These are phyloP conservation scores for Lecanicillium sp. DNA, from an alignment of 2,329 filamentous ascomycete species.

Conservation along the genomic window DNA sequence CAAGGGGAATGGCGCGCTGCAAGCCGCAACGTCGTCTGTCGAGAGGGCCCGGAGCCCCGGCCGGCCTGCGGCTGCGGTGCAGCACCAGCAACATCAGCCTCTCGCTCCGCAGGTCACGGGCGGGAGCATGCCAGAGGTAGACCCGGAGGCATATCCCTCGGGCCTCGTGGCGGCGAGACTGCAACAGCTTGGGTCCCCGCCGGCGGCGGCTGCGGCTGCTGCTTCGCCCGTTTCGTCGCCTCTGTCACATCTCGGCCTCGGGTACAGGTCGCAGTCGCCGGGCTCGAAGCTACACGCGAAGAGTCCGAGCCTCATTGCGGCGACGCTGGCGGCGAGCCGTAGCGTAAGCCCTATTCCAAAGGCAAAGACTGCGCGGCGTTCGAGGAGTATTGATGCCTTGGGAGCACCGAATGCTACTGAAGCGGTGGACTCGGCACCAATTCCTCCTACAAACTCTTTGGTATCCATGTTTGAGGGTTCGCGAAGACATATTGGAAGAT, in stretches of 20 bases:
- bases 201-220: slow-evolving; percentile 2
- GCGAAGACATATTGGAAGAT: too few relatives aligned
- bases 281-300: slow-evolving; percentile 27
- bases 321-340: slow-evolving; percentile 51
- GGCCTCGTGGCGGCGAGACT: slow-evolving; percentile 15
- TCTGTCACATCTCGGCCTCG: background rate
- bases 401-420: slow-evolving; percentile 19
- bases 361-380: slow-evolving; percentile 17
- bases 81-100: slow-evolving; percentile 2
- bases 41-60: slow-evolving; percentile 8
- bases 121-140: slow-evolving; percentile 20
- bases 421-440: slow-evolving; percentile 43
- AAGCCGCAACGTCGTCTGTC: slow-evolving; percentile 33
- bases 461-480: slow-evolving; percentile 58
- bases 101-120: slow-evolving; percentile 22
- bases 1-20: slow-evolving; percentile 31
- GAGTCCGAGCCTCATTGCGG: slow-evolving; percentile 48
- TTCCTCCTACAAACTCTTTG: slow-evolving; percentile 55
- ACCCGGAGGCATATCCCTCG: slow-evolving; percentile 10
- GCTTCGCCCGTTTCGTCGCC: slow-evolving; percentile 9
- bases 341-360: slow-evolving; percentile 32
- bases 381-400: slow-evolving; percentile 20
- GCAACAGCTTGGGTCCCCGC: slow-evolving; percentile 16
- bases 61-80: slow-evolving; percentile 4
- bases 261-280: slow-evolving; percentile 1